Evolutionary conservation across 805 yeast species (phyloP).

Genomic region (Nakazawaea holstii): DNA sequence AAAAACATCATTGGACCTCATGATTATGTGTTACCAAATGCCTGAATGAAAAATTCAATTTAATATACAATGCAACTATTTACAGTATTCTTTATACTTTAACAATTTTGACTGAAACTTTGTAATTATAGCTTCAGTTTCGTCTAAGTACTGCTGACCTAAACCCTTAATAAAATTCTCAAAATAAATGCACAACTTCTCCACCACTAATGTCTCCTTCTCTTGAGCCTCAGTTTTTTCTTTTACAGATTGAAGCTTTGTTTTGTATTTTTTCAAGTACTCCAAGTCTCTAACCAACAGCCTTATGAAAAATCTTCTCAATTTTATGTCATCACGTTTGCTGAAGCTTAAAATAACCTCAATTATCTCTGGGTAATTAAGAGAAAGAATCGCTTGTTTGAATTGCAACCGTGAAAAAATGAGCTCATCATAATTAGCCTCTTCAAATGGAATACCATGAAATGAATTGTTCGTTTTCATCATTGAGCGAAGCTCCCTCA

Average conservation of each 20-base stretch:
- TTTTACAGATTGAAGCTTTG: not conserved
- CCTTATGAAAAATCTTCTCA: slow-evolving; percentile 3
- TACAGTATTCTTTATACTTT: slow-evolving; percentile 1
- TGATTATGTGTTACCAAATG: slow-evolving; percentile 1
- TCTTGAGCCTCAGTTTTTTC: not conserved
- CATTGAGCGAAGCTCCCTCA: not conserved
- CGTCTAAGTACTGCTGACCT: not conserved
- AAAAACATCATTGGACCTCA: slow-evolving; percentile 11
- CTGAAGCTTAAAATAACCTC: not conserved
- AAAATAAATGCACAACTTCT: slow-evolving; percentile 4
- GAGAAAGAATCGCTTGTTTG: slow-evolving; percentile 4
- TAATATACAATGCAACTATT: slow-evolving; percentile 1
- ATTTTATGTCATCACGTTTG: not conserved
- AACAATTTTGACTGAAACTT: not conserved
- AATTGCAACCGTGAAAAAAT: slow-evolving; percentile 3
- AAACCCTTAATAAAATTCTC: slow-evolving; percentile 2
- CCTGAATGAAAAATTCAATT: not conserved
- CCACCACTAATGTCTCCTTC: slow-evolving; percentile 8
- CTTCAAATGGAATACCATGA: not conserved
- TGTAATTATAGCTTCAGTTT: not conserved
- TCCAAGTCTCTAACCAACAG: slow-evolving; percentile 3
- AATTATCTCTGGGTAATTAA: slow-evolving; percentile 4
- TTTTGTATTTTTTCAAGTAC: slow-evolving; percentile 1
- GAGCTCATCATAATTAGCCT: slow-evolving; percentile 2
- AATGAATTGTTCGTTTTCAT: not conserved